Evolutionary conservation across 768 basidiomycete species (phyloP), one percentile per base, ranked within the genome.

Genomic region (Chalciporus pseudorubinellus): DNA sequence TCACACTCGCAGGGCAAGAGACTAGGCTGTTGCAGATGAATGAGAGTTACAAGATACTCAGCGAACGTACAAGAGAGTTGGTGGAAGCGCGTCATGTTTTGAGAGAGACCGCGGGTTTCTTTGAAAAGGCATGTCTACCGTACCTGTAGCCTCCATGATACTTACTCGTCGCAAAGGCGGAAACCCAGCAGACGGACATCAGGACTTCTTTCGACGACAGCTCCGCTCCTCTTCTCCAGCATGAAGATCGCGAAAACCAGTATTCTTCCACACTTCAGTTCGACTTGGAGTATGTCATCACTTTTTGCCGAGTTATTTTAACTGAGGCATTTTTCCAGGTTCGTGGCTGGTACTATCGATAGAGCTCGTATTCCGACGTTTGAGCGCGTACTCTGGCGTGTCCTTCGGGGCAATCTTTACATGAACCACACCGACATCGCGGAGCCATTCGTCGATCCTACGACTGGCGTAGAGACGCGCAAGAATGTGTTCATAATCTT

Each of bases 401-500:
- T 98, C 29, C 80, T 98, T 18, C 87, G 97, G 52, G 97, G 97
- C 44, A 98, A 99, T 68, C 77, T 99, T 19, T 99, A 95, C 76
- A 98, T 99, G 95, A 99, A 98, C 72, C 88, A 93, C 70, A 91
- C 87, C 48, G 95, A 98, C 70, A 98, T 99, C 59, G 78, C 81
- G 34, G 92, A 95, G 59, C 89, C 92, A 6, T 97, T 98, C 62
- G 78, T 92, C 51, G 92, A 98, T 65, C 89, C 94, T 13, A 78
- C 77, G 19, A 90, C 90, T 0, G 88, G 87, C 31, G 75, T 72
- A 18, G 90, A 95, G 73, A 89, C 89, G 19, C 83, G 89, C 75
- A 99, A 98, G 81, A 94, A 98, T 62, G 97, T 98, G 36, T 99
- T 99, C 76, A 95, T 99, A 73, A 98, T 99, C 66, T 99, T 99